Base-by-base conservation (phyloP, 306 rosid genomes). In the Vigna angularis region DNA sequence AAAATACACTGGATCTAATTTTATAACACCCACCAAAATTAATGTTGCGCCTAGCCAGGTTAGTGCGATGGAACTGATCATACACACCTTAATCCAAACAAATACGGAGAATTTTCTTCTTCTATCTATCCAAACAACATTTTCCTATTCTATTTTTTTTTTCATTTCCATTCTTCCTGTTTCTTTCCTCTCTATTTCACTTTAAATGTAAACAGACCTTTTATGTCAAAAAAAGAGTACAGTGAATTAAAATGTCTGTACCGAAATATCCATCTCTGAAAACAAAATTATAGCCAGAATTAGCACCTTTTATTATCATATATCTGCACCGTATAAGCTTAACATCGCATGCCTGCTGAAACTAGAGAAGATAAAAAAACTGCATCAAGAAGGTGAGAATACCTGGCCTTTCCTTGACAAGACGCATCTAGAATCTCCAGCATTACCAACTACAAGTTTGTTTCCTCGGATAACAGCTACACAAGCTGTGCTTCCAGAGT, bases 371-470 rank as follows among this genome's bases (percentile, higher is more conserved):
- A 70, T 30, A 40, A 26, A 32, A 48, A 70, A 61, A 76, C 53
- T 30, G 61, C 34, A 42, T 71, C 72, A 17, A 53, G 38, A 38
- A 53, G 64, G 78, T 71, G 50, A 64, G 47, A 61, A 72, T 90
- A 95, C 98, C 98, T 95, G 93, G 68, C 98, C 98, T 81, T 89
- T 90, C 84, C 97, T 83, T 50, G 98, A 95, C 79, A 95, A 52
- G 11, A 95, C 94, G 62, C 97, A 95, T 66, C 98, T 95, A 55
- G 98, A 95, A 86, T 95, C 98, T 77, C 98, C 98, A 48, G 98
- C 98, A 88, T 95, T 95, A 58, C 97, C 98, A 20, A 95, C 98
- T 73, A 95, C 36, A 76, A 95, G 90, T 83, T 80, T 90, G 52
- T 83, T 93, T 74, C 86, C 86, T 76, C 59, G 89, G 58, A 93